Evolutionary conservation across 306 rosid species (phyloP), one percentile per base, ranked within the genome.

Genomic region (Sindora glabra): DNA sequence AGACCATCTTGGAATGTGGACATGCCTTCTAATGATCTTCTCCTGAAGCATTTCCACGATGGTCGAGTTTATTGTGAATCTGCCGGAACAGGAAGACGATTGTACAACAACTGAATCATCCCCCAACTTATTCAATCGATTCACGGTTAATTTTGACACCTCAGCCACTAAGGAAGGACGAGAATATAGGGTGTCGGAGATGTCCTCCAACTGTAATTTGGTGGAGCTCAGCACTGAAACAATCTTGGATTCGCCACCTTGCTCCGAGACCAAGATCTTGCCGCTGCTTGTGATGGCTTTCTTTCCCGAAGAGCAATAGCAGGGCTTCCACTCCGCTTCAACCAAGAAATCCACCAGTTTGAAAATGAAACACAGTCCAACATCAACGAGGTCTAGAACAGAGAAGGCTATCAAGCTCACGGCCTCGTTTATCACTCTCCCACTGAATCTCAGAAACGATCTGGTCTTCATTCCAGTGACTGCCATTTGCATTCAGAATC

Each of bases 1-100:
- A 0, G 99, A 94, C 99, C 99, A 94, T 21, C 99, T 71, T 2
- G 95, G 72, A 19, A 56, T 70, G 2, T 74, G 82, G 18, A 4
- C 22, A 33, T 5, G 63, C 65, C 1, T 64, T 10, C 75, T 77
- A 1, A 78, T 67, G 16, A 83, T 66, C 75, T 85, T 87, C 0
- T 83, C 95, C 34, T 85, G 78, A 48, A 92, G 87, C 95, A 92
- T 89, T 65, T 89, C 90, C 4, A 92, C 80, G 5, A 89, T 67
- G 69, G 87, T 80, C 19, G 83, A 81, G 71, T 86, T 81, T 0
- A 78, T 86, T 0, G 79, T 72, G 61, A 83, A 79, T 2, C 65
- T 30, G 5, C 66, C 39, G 5, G 88, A 69, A 17, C 80, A 33
- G n/a, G n/a, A n/a, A n/a, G 10, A 11, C 0, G 32, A 19, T 38